A percentile compares a stretch with the other conserved stretches of the same genome.
These are phyloP conservation scores for Pythium scleroteichum DNA, from an alignment of 352 stramenopile species.

Conservation along the genomic window DNA sequence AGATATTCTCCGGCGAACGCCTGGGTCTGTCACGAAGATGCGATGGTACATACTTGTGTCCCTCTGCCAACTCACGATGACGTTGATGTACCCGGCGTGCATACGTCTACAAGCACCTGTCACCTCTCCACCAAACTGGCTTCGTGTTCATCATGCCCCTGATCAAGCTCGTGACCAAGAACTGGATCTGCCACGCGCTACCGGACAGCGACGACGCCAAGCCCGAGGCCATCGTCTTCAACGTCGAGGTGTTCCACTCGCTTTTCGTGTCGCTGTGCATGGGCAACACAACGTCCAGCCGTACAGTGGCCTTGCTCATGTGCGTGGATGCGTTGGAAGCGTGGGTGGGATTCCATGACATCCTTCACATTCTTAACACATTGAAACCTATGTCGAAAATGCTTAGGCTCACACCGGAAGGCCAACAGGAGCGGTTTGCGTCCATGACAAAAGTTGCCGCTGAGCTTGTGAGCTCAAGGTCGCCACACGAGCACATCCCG, in stretches of 20 bases:
- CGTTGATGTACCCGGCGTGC: constrained; percentile 36
- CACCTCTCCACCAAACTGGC: constrained; percentile 19
- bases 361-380: not conserved
- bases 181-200: constrained; percentile 25
- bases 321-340: constrained; percentile 30
- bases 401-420: not conserved
- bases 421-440: too few relatives aligned
- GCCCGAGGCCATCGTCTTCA: constrained; percentile 44
- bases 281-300: constrained; percentile 25
- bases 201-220: constrained; percentile 26
- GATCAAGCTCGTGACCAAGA: constrained; percentile 42
- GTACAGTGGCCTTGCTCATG: constrained; percentile 25
- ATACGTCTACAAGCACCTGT: constrained; percentile 17
- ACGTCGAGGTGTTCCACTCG: constrained; percentile 50
- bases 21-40: not conserved
- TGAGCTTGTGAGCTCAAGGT: too few relatives aligned
- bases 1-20: too few relatives aligned
- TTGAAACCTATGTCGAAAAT: not conserved
- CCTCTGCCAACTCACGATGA: not conserved
- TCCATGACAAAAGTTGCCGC: too few relatives aligned
- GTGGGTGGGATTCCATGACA: constrained; percentile 18
- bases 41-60: not conserved
- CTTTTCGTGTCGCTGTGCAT: constrained; percentile 41
- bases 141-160: constrained; percentile 37
- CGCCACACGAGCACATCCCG: too few relatives aligned